Percentiles rank a stretch among this genome's conserved stretches.
These are phyloP conservation scores for Starmerella bombicola DNA, from an alignment of 805 yeast species.

Conservation along the genomic window DNA sequence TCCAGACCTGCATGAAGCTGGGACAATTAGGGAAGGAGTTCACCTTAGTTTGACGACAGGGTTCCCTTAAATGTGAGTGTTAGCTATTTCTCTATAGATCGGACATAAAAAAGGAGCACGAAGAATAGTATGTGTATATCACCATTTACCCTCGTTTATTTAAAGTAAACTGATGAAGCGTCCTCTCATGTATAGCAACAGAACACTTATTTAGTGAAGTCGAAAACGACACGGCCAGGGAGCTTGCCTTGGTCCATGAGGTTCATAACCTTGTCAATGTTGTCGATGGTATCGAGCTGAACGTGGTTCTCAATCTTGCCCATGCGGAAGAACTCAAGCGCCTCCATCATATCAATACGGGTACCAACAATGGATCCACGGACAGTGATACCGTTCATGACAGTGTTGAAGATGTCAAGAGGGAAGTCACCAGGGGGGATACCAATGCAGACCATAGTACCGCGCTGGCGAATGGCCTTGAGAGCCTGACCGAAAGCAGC, in stretches of 20 bases:
- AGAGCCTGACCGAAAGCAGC: constrained; percentile 51
- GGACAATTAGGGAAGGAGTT: too few relatives aligned
- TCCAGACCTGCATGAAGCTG: too few relatives aligned
- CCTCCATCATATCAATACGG: constrained; percentile 77
- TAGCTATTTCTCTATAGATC: too few relatives aligned
- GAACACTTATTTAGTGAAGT: constrained; percentile 51
- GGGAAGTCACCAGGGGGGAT: constrained; percentile 68
- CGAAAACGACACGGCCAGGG: constrained; percentile 81
- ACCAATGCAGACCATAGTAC: constrained; percentile 62
- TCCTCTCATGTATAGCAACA: too few relatives aligned
- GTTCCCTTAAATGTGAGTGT: too few relatives aligned
- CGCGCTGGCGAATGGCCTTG: constrained; percentile 50
- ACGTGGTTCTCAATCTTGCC: constrained; percentile 64
- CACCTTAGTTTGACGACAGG: too few relatives aligned
- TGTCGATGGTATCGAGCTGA: constrained; percentile 42
- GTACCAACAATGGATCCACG: constrained; percentile 81
- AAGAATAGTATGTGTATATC: too few relatives aligned
- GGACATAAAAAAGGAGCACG: too few relatives aligned
- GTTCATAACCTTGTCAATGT: constrained; percentile 60
- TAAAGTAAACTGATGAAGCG: too few relatives aligned
- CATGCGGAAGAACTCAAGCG: constrained; percentile 58
- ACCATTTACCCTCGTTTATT: too few relatives aligned
- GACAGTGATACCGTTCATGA: constrained; percentile 57
- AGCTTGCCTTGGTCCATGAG: constrained; percentile 76
- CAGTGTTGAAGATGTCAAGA: constrained; percentile 60